A percentile compares a stretch with the other conserved stretches of the same genome.
Conservation (phyloP, 495 filamentous ascomycete species). For the Lophiostoma macrostomum region DNA sequence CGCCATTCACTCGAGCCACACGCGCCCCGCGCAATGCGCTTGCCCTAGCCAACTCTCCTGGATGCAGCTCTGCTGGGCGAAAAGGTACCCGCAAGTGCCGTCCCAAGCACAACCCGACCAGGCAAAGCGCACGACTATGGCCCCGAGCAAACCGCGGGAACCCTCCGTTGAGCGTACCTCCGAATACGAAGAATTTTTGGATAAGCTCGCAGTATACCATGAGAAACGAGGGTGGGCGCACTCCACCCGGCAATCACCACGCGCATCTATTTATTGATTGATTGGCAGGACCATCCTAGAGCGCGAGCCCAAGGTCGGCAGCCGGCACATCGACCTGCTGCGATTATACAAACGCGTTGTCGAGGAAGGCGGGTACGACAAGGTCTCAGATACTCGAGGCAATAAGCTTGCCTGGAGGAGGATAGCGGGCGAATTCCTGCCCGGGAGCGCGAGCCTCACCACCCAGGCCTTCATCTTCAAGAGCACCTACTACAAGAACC, state of each 20-base stretch:
- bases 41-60: neutral
- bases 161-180: constrained; percentile 51
- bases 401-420: constrained; percentile 77
- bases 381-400: constrained; percentile 58
- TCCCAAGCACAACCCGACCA: too few relatives aligned
- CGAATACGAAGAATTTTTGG: constrained; percentile 69
- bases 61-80: constrained; percentile 5
- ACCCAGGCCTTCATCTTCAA: constrained; percentile 75
- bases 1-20: neutral
- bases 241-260: constrained; percentile 6
- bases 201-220: constrained; percentile 62
- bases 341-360: constrained; percentile 68
- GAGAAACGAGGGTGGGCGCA: constrained; percentile 61
- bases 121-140: too few relatives aligned
- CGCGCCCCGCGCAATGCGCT: neutral
- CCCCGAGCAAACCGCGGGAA: constrained; percentile 44
- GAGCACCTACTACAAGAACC: constrained; percentile 77
- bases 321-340: constrained; percentile 64
- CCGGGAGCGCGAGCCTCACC: constrained; percentile 60
- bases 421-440: constrained; percentile 63
- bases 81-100: neutral
- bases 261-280: constrained; percentile 8
- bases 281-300: constrained; percentile 61
- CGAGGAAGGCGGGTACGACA: constrained; percentile 74
- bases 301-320: constrained; percentile 68